These are phyloP conservation scores for Dicorynia guianensis DNA, from an alignment of 306 rosid genomes.

Conservation along the genomic window DNA sequence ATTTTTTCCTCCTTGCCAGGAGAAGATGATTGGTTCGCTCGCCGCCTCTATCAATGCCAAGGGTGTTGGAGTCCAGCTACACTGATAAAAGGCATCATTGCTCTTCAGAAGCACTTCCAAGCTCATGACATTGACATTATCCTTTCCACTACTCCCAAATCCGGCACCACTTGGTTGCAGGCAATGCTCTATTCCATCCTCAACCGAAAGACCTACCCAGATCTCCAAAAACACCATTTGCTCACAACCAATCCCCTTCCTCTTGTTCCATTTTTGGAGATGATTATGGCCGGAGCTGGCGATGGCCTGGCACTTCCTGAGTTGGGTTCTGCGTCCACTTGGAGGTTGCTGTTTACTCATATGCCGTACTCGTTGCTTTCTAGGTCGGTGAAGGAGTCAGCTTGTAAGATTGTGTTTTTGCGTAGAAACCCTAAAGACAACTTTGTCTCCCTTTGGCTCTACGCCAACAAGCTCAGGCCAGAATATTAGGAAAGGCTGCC, in stretches of 20 bases:
- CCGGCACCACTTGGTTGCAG: conserved; percentile 54
- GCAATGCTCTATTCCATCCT: conserved; percentile 29
- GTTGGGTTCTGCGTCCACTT: neutral
- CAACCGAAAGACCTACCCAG: conserved; percentile 18
- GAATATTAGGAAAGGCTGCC: neutral
- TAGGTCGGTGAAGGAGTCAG: neutral
- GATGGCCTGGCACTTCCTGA: too few relatives aligned
- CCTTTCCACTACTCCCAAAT: conserved; percentile 40
- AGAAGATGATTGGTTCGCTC: conserved; percentile 14
- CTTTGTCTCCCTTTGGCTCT: conserved; percentile 23
- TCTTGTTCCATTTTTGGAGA: conserved; percentile 47
- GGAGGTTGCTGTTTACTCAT: neutral
- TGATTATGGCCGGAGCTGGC: too few relatives aligned
- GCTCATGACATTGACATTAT: conserved; percentile 38
- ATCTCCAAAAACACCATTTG: conserved; percentile 30
- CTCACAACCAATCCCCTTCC: conserved; percentile 41
- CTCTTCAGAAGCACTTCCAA: conserved; percentile 40
- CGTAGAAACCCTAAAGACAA: conserved; percentile 22
- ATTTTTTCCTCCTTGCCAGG: conserved; percentile 29
- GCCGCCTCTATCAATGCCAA: conserved; percentile 39
- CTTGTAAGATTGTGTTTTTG: conserved; percentile 11
- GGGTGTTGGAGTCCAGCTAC: conserved; percentile 42
- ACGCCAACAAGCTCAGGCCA: neutral
- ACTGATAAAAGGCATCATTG: conserved; percentile 27
- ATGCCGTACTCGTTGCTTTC: neutral